Evolutionary conservation across 208 protist species (phyloP).

Genomic region (Angomonas deanei): DNA sequence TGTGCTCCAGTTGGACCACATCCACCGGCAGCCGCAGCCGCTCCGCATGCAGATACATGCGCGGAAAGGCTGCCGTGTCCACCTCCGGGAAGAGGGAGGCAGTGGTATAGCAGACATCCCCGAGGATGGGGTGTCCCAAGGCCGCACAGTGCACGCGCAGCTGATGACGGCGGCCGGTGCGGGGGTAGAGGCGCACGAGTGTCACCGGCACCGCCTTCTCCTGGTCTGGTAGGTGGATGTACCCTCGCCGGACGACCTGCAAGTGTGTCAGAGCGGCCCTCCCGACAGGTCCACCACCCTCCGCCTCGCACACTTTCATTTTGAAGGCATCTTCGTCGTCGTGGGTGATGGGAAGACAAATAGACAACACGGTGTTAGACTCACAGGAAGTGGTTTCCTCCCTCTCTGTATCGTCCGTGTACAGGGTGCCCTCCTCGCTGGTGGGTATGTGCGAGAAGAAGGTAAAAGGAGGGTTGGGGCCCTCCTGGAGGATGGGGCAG

Average conservation of each 20-base stretch:
- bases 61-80: background rate
- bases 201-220: conserved; percentile 25
- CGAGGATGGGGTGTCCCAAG: conserved; percentile 82
- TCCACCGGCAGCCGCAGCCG: background rate
- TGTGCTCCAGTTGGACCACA: background rate
- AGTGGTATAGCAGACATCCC: conserved; percentile 58
- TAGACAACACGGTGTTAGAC: no score
- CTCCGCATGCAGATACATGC: conserved; percentile 2
- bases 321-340: background rate
- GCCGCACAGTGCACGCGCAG: conserved; percentile 79
- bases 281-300: conserved; percentile 13
- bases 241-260: conserved; percentile 21
- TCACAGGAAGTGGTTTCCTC: no score
- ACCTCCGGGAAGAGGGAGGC: background rate
- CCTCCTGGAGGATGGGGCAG: background rate
- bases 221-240: background rate
- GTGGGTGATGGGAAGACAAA: background rate
- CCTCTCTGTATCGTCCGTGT: no score
- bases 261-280: conserved; percentile 22
- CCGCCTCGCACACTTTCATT: background rate
- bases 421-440: no score
- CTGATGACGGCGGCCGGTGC: conserved; percentile 84
- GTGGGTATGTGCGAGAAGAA: background rate
- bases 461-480: background rate
- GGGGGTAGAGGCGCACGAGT: conserved; percentile 43